These are phyloP conservation scores for Tetrastigma voinierianum DNA, from an alignment of 164 flowering plant genomes.

Conservation along the genomic window DNA sequence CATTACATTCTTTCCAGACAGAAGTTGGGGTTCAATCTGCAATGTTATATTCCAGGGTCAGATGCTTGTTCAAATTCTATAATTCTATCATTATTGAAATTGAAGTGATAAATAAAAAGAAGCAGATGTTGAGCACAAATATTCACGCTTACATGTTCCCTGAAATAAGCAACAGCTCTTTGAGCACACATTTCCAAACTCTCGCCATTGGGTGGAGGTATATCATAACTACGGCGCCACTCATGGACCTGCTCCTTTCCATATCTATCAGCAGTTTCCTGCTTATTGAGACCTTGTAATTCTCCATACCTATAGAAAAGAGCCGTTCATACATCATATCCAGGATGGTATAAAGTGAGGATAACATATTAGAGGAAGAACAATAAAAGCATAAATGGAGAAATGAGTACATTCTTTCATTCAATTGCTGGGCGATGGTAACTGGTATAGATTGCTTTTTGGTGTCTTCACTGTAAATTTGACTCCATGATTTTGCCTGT, in stretches of 20 bases:
- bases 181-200: conserved; percentile 99
- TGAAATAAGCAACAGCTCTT: conserved; percentile 98
- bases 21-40: conserved; percentile 89
- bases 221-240: conserved; percentile 96
- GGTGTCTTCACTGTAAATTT: conserved; percentile 89
- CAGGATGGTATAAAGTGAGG: not conserved
- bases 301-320: conserved; percentile 82
- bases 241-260: conserved; percentile 93
- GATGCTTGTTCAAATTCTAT: conserved; percentile 8
- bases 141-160: conserved; percentile 50
- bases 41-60: conserved; percentile 15
- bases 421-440: conserved; percentile 86
- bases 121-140: not conserved
- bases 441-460: conserved; percentile 90
- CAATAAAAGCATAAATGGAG: not conserved
- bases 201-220: conserved; percentile 98
- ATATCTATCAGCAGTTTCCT: conserved; percentile 94
- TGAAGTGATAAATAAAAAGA: not conserved
- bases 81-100: not conserved
- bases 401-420: conserved; percentile 84
- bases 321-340: not conserved
- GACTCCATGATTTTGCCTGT: conserved; percentile 85
- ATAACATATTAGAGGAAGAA: not conserved
- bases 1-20: conserved; percentile 85
- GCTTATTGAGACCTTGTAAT: conserved; percentile 95